Evolutionary conservation across 1,284 basidiomycete genomes (phyloP).

Genomic region (Anthracocystis setariae): DNA sequence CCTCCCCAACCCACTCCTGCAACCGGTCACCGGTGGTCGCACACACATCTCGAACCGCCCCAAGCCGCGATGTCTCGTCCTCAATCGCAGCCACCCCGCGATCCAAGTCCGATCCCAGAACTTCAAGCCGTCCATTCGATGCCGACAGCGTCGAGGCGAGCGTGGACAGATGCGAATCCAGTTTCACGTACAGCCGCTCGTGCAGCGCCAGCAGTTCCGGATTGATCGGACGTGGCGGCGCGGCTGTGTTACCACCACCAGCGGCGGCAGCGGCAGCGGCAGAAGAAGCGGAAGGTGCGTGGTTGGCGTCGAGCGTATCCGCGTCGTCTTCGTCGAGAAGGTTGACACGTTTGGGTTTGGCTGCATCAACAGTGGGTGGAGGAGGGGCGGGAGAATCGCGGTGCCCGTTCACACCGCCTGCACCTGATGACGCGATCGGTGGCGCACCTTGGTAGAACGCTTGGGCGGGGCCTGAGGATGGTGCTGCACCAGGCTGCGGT

Average conservation of each 20-base stretch:
- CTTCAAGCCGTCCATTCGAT: conserved; percentile 79
- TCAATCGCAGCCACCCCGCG: conserved; percentile 89
- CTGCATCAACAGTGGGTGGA: background rate
- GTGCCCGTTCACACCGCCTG: conserved; percentile 6
- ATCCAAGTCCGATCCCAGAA: conserved; percentile 83
- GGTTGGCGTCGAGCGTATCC: background rate
- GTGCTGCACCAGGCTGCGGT: conserved; percentile 1
- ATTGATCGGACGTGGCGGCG: conserved; percentile 82
- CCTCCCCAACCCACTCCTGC: conserved; percentile 74
- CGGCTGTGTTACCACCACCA: conserved; percentile 71
- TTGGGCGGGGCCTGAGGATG: conserved; percentile 12
- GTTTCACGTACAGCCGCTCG: conserved; percentile 78
- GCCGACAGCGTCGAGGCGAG: conserved; percentile 77
- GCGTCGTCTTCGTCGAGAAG: conserved; percentile 42
- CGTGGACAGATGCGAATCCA: conserved; percentile 77
- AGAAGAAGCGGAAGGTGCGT: background rate
- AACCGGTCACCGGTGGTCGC: conserved; percentile 78
- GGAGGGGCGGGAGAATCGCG: conserved; percentile 1
- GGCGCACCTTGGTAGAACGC: conserved; percentile 7
- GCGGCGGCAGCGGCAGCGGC: no score
- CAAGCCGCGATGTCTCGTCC: conserved; percentile 94
- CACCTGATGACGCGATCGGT: background rate
- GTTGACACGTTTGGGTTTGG: conserved; percentile 34
- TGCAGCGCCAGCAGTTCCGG: conserved; percentile 85
- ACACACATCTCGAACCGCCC: conserved; percentile 94